Base-by-base conservation (phyloP, 2,329 filamentous ascomycete species). In the Colletotrichum spinosum region DNA sequence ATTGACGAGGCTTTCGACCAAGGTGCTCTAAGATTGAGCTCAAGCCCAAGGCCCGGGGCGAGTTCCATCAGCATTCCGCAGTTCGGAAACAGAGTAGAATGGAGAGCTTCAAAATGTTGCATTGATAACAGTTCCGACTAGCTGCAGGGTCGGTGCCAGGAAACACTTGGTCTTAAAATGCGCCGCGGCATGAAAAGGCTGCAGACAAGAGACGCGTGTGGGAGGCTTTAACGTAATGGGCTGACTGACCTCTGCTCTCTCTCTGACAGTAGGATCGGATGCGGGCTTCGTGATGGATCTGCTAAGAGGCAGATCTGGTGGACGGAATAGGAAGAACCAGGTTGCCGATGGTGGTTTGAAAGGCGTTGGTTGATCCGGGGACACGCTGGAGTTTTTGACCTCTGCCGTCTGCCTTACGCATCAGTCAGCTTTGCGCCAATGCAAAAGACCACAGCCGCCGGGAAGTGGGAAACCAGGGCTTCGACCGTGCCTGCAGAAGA, bases 311-410 rank as follows among this genome's bases (percentile, higher is more conserved):
- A 45, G 64, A 64, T 55, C 61, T 61, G 65, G 58, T 62, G 65
- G 55, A 68, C 67, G 67, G 68, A 59, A 67, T 62, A 67, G 66
- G 63, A 70, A 70, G 67, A 70, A 71, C 48, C 61, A 68, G 33
- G 42, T 41, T 54, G 63, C 68, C 59, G 64, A 61, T 57, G 57
- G 66, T 58, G 55, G 58, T 67, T 67, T 56, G 60, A 58, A 61
- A 68, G 62, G 54, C 66, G 54, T 72, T 67, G 63, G 57, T 66
- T 66, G 63, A 66, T 66, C 63, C 63, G 64, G 54, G 46, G 54
- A 60, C 54, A 48, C 60, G 54, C 64, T 67, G 64, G 60, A 67
- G 64, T 64, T 67, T 57, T 67, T 65, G 60, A 67, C 60, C 60
- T 67, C 55, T 33, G 60, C 53, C 44, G 37, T 48, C 49, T 33